Base-by-base conservation (phyloP, 371 early-diverging fungal species). In the Mucor racemosus region DNA sequence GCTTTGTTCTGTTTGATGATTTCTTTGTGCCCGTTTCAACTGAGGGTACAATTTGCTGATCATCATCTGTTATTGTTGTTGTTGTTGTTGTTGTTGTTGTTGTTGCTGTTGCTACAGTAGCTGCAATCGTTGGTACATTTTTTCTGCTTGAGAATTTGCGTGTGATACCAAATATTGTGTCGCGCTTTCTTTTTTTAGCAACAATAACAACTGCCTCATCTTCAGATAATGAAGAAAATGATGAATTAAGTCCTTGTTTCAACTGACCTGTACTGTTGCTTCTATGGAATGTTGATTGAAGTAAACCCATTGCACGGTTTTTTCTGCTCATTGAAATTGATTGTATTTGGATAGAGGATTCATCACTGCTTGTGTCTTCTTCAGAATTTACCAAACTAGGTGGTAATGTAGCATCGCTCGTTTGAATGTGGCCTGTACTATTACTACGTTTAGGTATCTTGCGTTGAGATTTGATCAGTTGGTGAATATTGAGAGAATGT, bases 201-300 rank as follows among this genome's bases (percentile, higher is more conserved):
- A 2, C 40, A 58, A 39, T 44, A 3, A 34, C 31, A 44, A 34
- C 46, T 41, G 10, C 17, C 14, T 48, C 58, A 15, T 63, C 64
- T 19, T 67, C 63, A 26, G 57, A 41, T 8, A 56, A 34, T 36
- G 46, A 44, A 14, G 46, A 57, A 39, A 42, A 53, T n/a, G 34
- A 21, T n/a, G 38, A 46, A 17, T 13, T 8, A n/a, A 41, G 21
- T n/a, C 17, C 14, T 40, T 58, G 38, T 14, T 38, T 38, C n/a
- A 50, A 34, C 2, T 53, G 17, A 17, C 66, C 59, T 48, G 40
- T 65, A 34, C 58, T 61, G 46, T 46, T 35, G 21, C 14, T 67
- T 13, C 63, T 35, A 5, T 62, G 50, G 50, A 68, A 68, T 5
- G 64, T 68, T 9, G 64, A 53, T 4, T 65, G 69, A 56, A 64